Base-by-base conservation (phyloP, 768 basidiomycete species). In the Rhizopogon vinicolor region DNA sequence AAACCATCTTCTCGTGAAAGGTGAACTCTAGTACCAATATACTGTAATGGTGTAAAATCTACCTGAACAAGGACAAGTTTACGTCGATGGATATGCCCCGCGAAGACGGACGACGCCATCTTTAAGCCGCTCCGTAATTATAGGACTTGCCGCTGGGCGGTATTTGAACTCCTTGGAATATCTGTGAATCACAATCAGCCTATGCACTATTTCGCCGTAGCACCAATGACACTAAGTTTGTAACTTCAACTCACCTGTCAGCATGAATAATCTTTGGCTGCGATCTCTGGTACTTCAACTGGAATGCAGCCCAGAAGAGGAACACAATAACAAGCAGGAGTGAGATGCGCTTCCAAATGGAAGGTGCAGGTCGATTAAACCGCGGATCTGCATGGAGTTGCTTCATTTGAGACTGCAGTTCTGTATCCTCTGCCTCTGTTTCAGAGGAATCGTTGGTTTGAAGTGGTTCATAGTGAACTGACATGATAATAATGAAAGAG, bases 111-210 rank as follows among this genome's bases (percentile, higher is more conserved):
- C 69, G 4, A 82, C 76, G 0, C 91, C 91, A 59, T 90, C 89
- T 59, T 82, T 81, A 58, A 93, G 71, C 18, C 74, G 78, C 65
- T 93, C 89, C 0, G 88, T 92, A 60, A 93, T 78, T 42, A 93
- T 74, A 10, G 92, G 91, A 57, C 88, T 91, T 6, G 91, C 90
- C 10, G 92, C 91, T 0, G 92, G 91, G 22, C 91, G 76, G 66
- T 80, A 93, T 68, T 86, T 91, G 74, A 80, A 81, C 63, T 91
- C 86, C 58, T 87, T 85, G 12, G 89, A 92, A 65, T 93, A 94
- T 58, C 92, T 93, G 54, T 13, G 35, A 2, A n/a, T 40, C 37
- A 42, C 28, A 51, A 16, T 37, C 18, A 3, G 40, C 18, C 41
- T 16, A 12, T 7, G 43, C 42, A 33, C 18, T 13, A 33, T n/a